Percentiles rank a stretch among this genome's conserved stretches.
Conservation (phyloP, 257 asterid genomes). For the Lycium barbarum region DNA sequence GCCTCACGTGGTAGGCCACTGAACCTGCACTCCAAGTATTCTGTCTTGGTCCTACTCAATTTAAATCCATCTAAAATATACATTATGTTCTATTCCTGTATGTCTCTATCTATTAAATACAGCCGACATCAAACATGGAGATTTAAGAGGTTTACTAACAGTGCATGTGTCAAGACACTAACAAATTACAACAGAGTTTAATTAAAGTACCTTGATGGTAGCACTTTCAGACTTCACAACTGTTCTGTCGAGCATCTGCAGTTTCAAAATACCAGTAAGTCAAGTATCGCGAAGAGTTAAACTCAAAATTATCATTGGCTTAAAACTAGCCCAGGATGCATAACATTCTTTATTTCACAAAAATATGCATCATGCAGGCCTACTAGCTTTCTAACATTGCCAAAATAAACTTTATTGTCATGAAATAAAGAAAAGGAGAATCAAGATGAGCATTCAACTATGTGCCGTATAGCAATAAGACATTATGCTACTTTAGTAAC, state of each 20-base stretch:
- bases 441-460: background rate
- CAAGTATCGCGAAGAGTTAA: background rate
- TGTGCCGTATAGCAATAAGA: background rate
- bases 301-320: background rate
- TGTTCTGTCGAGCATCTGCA: constrained; percentile 89
- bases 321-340: background rate
- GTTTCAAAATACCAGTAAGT: constrained; percentile 22
- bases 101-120: background rate
- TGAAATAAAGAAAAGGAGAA: background rate
- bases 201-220: constrained; percentile 76
- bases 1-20: no score
- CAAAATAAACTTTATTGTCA: background rate
- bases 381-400: background rate
- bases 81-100: constrained; percentile 14
- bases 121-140: background rate
- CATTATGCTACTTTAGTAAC: constrained; percentile 6
- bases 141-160: background rate
- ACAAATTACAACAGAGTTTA: background rate
- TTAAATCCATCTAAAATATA: background rate
- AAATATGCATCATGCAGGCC: constrained; percentile 1
- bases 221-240: constrained; percentile 95
- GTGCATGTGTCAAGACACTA: background rate
- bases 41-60: no score
- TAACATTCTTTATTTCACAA: constrained; percentile 5
- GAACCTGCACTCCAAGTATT: no score